phyloP scores from a whole-genome alignment of 306 rosid genomes.

The Quercus bicolor region DNA sequence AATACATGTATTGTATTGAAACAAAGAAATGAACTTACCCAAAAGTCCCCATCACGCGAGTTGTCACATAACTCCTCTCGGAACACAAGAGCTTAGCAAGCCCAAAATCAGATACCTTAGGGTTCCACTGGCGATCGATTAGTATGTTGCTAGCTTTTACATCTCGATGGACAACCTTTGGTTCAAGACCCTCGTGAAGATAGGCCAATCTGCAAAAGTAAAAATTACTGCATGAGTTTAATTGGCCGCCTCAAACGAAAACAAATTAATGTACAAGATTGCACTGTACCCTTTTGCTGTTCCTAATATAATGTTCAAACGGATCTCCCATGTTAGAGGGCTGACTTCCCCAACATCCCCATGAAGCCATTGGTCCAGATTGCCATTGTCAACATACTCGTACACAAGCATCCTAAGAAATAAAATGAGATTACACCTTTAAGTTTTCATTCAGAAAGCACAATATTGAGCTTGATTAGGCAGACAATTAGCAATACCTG shows the following conservation, averaged over 20 bases:
- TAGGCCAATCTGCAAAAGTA: slow-evolving; percentile 73
- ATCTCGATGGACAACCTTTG: slow-evolving; percentile 96
- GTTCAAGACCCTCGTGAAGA: slow-evolving; percentile 99
- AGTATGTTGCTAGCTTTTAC: slow-evolving; percentile 95
- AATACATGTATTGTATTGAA: background rate
- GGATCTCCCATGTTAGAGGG: slow-evolving; percentile 89
- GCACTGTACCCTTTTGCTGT: slow-evolving; percentile 83
- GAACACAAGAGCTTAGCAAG: slow-evolving; percentile 92
- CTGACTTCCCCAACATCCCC: slow-evolving; percentile 89
- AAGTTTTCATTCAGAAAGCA: background rate
- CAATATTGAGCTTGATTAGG: slow-evolving; percentile 6
- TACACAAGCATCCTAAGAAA: slow-evolving; percentile 92
- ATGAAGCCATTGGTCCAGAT: slow-evolving; percentile 94
- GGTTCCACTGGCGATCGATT: slow-evolving; percentile 81
- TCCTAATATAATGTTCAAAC: slow-evolving; percentile 78
- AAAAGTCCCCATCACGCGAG: slow-evolving; percentile 98
- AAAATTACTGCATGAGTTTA: slow-evolving; percentile 16
- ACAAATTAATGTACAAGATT: background rate
- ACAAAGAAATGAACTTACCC: slow-evolving; percentile 65
- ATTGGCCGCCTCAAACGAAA: slow-evolving; percentile 13
- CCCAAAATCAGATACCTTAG: slow-evolving; percentile 97
- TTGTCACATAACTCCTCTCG: slow-evolving; percentile 86
- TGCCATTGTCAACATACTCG: slow-evolving; percentile 90
- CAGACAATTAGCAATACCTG: slow-evolving; percentile 47
- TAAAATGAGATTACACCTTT: slow-evolving; percentile 20